Evolutionary conservation across 2,329 filamentous ascomycete genomes (phyloP).

Genomic region (Trichoderma citrinoviride): DNA sequence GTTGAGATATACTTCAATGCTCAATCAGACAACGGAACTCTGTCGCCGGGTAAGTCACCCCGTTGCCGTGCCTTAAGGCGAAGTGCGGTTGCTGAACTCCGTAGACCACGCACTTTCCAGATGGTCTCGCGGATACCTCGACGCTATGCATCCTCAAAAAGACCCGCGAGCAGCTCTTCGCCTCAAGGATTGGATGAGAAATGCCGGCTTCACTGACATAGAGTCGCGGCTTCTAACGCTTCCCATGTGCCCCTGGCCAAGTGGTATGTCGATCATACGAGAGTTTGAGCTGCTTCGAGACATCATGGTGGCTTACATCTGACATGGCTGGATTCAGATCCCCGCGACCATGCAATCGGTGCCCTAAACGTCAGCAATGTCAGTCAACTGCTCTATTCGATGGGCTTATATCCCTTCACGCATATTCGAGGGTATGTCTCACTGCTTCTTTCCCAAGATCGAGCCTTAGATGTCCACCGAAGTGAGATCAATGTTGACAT

Average conservation of each 20-base stretch:
- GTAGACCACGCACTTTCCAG: constrained; percentile 61
- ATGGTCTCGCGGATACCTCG: constrained; percentile 66
- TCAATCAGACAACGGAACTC: constrained; percentile 80
- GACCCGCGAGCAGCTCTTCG: constrained; percentile 63
- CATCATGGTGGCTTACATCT: neutral
- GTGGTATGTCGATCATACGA: constrained; percentile 45
- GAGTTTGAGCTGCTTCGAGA: neutral
- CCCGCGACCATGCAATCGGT: constrained; percentile 53
- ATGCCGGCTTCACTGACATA: constrained; percentile 66
- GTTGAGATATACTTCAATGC: constrained; percentile 83
- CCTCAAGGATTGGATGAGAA: constrained; percentile 56
- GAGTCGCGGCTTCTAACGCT: constrained; percentile 64
- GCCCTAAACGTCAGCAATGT: constrained; percentile 53
- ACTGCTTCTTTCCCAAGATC: neutral
- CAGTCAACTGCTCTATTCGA: constrained; percentile 51
- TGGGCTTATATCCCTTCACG: constrained; percentile 57
- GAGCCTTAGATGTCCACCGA: neutral
- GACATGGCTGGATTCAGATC: constrained; percentile 37
- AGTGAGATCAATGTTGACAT: neutral
- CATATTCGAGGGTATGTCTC: constrained; percentile 45
- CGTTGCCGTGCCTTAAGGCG: neutral
- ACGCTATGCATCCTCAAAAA: constrained; percentile 61
- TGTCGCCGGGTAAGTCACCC: constrained; percentile 55
- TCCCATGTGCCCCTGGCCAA: constrained; percentile 68
- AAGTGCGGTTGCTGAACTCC: neutral